Conservation (phyloP, 768 basidiomycete species). For the Podaxis sp. region DNA sequence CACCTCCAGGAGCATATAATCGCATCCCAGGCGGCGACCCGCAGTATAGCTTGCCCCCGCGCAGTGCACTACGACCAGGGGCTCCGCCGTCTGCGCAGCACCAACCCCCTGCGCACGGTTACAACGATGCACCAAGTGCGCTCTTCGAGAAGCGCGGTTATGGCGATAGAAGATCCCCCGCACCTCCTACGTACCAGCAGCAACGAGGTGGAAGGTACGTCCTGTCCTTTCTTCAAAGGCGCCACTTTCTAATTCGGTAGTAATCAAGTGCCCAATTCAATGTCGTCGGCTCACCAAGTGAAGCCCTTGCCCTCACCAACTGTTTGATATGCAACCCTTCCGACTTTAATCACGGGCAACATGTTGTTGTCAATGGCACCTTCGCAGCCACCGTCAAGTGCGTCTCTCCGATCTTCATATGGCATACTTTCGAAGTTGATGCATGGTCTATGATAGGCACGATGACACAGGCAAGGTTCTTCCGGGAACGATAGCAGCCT, state of each 20-base stretch:
- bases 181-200: slow-evolving; percentile 13
- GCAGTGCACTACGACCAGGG: slow-evolving; percentile 16
- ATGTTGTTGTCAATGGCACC: slow-evolving; percentile 71
- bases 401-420: slow-evolving; percentile 19
- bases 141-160: slow-evolving; percentile 47
- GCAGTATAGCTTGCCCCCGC: slow-evolving; percentile 28
- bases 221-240: background rate
- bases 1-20: slow-evolving; percentile 36
- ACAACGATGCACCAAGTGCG: slow-evolving; percentile 50
- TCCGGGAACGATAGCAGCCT: slow-evolving; percentile 73
- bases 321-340: slow-evolving; percentile 75
- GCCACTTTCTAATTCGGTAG: background rate
- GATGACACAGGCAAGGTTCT: slow-evolving; percentile 73
- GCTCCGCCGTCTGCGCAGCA: slow-evolving; percentile 42
- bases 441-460: slow-evolving; percentile 44
- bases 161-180: slow-evolving; percentile 19
- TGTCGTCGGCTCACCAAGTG: slow-evolving; percentile 62
- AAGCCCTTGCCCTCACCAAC: slow-evolving; percentile 74
- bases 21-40: slow-evolving; percentile 32
- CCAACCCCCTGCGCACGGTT: slow-evolving; percentile 35
- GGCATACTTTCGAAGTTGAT: background rate
- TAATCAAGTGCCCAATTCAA: slow-evolving; percentile 38
- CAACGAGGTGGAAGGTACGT: slow-evolving; percentile 24
- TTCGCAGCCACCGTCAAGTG: slow-evolving; percentile 77
- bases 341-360: slow-evolving; percentile 73